Conservation (phyloP, 352 stramenopile genomes). For the Globisporangium cederbergense region DNA sequence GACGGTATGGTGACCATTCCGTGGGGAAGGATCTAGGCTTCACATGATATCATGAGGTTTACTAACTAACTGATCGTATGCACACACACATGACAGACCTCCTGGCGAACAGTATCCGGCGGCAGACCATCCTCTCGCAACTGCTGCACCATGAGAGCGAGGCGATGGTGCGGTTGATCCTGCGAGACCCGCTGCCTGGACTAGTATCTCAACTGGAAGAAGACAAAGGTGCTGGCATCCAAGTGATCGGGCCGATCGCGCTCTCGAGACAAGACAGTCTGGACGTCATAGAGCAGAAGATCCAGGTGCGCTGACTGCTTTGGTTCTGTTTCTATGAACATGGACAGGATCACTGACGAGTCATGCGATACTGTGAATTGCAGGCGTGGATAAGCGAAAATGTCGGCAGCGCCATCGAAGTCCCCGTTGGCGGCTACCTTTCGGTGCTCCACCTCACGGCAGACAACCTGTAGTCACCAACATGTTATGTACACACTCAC, state of each 20-base stretch:
- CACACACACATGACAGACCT: conserved; percentile 28
- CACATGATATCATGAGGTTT: not conserved
- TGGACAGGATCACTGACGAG: too few species aligned
- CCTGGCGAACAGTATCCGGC: conserved; percentile 37
- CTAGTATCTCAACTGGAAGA: conserved; percentile 12
- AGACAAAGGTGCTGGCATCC: conserved; percentile 16
- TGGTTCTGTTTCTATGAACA: too few species aligned
- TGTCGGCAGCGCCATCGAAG: conserved; percentile 26
- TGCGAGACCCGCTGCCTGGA: conserved; percentile 36
- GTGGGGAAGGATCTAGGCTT: not conserved
- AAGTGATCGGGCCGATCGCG: conserved; percentile 39
- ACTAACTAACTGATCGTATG: not conserved
- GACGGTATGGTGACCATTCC: conserved; percentile 27
- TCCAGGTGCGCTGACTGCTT: conserved; percentile 30
- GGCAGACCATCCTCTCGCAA: conserved; percentile 42
- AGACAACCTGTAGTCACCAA: conserved; percentile 28
- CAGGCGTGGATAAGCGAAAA: conserved; percentile 48
- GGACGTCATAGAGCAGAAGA: conserved; percentile 51
- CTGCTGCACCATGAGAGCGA: conserved; percentile 40
- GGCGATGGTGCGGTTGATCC: conserved; percentile 45
- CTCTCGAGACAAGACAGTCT: conserved; percentile 53
- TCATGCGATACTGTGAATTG: not conserved
- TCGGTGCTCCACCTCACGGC: conserved; percentile 47
- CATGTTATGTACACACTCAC: not conserved
- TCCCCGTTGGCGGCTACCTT: conserved; percentile 40